Conservation (phyloP, 2,329 filamentous ascomycete species). For the Arthrocladium fulminans region DNA sequence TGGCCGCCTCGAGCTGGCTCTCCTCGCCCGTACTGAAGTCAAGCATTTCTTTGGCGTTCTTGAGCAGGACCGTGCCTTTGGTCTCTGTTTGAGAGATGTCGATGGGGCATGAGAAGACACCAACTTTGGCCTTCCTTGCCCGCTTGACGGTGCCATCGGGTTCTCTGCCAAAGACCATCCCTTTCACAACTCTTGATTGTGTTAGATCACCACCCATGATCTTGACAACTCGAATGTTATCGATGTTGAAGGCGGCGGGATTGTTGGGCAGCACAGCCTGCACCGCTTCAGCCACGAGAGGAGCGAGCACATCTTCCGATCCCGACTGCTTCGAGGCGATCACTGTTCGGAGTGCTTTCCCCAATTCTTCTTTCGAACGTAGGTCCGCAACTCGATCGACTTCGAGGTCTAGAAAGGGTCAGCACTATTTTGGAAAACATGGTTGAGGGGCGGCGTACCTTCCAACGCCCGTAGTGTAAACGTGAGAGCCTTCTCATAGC, state of each 20-base stretch:
- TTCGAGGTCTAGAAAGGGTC: slow-evolving; percentile 54
- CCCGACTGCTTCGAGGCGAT: slow-evolving; percentile 95
- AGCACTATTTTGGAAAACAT: slow-evolving; percentile 12
- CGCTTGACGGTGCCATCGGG: slow-evolving; percentile 91
- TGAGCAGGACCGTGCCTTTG: slow-evolving; percentile 91
- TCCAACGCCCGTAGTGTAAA: slow-evolving; percentile 79
- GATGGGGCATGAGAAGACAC: slow-evolving; percentile 91
- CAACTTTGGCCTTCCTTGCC: slow-evolving; percentile 86
- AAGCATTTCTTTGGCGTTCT: slow-evolving; percentile 98
- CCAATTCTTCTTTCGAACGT: slow-evolving; percentile 69
- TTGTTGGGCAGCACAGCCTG: slow-evolving; percentile 93
- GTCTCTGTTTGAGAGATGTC: slow-evolving; percentile 96
- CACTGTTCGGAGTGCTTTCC: slow-evolving; percentile 91
- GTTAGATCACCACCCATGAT: slow-evolving; percentile 97
- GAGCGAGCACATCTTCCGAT: slow-evolving; percentile 77
- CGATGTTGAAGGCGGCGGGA: slow-evolving; percentile 91
- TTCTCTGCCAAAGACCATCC: slow-evolving; percentile 96
- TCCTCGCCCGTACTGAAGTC: slow-evolving; percentile 98
- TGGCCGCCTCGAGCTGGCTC: slow-evolving; percentile 73
- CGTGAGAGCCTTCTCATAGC: slow-evolving; percentile 89
- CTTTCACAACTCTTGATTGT: slow-evolving; percentile 88
- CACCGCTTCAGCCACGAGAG: slow-evolving; percentile 73
- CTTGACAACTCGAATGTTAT: slow-evolving; percentile 98
- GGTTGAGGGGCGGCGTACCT: slow-evolving; percentile 37
- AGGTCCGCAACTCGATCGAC: slow-evolving; percentile 87